phyloP scores from a whole-genome alignment of 352 stramenopile species.

The Peronospora belbahrii region DNA sequence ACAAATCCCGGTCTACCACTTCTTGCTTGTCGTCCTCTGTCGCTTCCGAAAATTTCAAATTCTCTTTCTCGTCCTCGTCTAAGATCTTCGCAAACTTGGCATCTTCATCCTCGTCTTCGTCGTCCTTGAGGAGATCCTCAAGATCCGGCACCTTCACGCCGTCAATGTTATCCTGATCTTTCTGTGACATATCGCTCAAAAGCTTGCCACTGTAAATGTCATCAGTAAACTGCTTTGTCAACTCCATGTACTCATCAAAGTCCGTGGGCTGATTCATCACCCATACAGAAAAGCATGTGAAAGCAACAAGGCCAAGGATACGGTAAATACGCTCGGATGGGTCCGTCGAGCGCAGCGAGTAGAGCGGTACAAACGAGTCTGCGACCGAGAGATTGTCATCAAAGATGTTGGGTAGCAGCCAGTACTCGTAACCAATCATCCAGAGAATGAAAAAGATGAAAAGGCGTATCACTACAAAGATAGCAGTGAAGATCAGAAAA shows the following conservation, averaged over 20 bases:
- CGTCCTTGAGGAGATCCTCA: constrained; percentile 77
- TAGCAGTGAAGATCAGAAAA: constrained; percentile 97
- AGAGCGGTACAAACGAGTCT: constrained; percentile 97
- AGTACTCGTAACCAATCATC: constrained; percentile 95
- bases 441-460: constrained; percentile 95
- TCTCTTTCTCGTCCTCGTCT: constrained; percentile 62
- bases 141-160: constrained; percentile 88
- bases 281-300: constrained; percentile 96
- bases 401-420: constrained; percentile 98
- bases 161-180: constrained; percentile 97
- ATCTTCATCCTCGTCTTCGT: constrained; percentile 73
- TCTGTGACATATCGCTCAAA: constrained; percentile 95
- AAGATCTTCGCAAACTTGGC: constrained; percentile 77
- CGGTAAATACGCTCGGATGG: constrained; percentile 93
- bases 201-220: constrained; percentile 99
- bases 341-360: constrained; percentile 79
- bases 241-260: constrained; percentile 98
- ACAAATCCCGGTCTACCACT: constrained; percentile 60
- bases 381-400: constrained; percentile 96
- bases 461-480: constrained; percentile 92
- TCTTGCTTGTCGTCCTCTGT: constrained; percentile 31
- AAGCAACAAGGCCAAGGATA: constrained; percentile 85
- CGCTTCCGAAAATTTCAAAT: constrained; percentile 25
- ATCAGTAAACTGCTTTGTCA: constrained; percentile 98
- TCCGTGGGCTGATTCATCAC: constrained; percentile 98